These are phyloP conservation scores for Mortierella sp. DNA, from an alignment of 371 early-diverging fungal genomes.

Conservation along the genomic window DNA sequence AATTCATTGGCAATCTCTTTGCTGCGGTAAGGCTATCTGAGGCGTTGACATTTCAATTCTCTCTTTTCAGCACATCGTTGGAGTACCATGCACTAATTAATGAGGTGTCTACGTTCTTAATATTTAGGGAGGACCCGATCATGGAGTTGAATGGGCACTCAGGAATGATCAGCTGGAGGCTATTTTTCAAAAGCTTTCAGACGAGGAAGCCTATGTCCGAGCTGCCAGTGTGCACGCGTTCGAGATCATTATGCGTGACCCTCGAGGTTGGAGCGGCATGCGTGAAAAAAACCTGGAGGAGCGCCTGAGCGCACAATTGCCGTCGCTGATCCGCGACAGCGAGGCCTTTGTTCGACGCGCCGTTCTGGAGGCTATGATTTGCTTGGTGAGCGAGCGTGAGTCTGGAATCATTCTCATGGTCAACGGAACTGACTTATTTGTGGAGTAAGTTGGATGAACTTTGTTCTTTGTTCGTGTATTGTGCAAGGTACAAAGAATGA, in stretches of 20 bases:
- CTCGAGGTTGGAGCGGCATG: slow-evolving; percentile 58
- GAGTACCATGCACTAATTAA: neutral
- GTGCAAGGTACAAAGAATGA: neutral
- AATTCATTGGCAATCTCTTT: slow-evolving; percentile 69
- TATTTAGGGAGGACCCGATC: slow-evolving; percentile 27
- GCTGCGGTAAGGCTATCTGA: slow-evolving; percentile 28
- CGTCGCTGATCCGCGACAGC: slow-evolving; percentile 65
- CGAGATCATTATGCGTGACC: slow-evolving; percentile 57
- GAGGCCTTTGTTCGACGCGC: slow-evolving; percentile 75
- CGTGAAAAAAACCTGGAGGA: slow-evolving; percentile 39
- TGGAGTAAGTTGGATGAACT: slow-evolving; percentile 41
- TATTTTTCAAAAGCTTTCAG: slow-evolving; percentile 63
- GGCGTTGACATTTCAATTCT: neutral
- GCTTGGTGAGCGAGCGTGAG: slow-evolving; percentile 63
- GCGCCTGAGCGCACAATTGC: slow-evolving; percentile 56
- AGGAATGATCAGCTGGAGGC: slow-evolving; percentile 61
- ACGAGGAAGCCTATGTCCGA: slow-evolving; percentile 70
- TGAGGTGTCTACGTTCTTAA: neutral
- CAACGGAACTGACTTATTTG: slow-evolving; percentile 55
- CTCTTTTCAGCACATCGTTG: neutral
- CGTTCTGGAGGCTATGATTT: slow-evolving; percentile 67
- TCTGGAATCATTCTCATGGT: slow-evolving; percentile 56
- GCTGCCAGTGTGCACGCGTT: slow-evolving; percentile 66
- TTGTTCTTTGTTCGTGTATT: neutral
- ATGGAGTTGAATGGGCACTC: slow-evolving; percentile 64